A percentile compares a stretch with the other conserved stretches of the same genome.
Conservation (phyloP, 2,329 filamentous ascomycete genomes). For the Ophiobolus disseminans region DNA sequence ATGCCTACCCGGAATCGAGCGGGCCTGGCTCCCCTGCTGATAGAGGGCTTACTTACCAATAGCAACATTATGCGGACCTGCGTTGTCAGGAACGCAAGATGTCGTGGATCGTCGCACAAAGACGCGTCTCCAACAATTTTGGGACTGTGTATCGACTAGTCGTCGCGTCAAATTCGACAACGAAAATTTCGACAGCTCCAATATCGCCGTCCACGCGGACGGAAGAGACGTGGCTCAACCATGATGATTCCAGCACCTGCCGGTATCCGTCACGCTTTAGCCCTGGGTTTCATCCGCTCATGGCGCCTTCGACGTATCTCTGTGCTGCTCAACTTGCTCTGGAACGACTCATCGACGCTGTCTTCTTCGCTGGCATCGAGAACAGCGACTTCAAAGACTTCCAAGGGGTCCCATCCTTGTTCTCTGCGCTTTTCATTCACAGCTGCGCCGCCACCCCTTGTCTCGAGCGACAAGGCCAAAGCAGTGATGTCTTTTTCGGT, state of each 20-base stretch:
- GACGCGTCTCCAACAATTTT: slow-evolving; percentile 23
- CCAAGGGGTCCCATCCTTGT: slow-evolving; percentile 76
- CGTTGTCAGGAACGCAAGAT: slow-evolving; percentile 25
- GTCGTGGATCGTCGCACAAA: slow-evolving; percentile 34
- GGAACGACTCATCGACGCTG: slow-evolving; percentile 66
- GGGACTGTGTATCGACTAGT: slow-evolving; percentile 21
- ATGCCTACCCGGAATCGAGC: no score
- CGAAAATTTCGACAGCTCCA: background rate
- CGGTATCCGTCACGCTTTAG: slow-evolving; percentile 27
- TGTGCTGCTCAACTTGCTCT: slow-evolving; percentile 89
- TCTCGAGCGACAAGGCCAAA: slow-evolving; percentile 88
- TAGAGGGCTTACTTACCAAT: slow-evolving; percentile 19
- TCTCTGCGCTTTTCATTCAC: slow-evolving; percentile 84
- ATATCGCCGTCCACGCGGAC: background rate
- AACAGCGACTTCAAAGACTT: slow-evolving; percentile 89
- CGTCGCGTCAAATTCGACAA: slow-evolving; percentile 10
- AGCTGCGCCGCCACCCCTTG: slow-evolving; percentile 78
- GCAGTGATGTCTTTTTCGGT: slow-evolving; percentile 79
- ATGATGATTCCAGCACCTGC: background rate
- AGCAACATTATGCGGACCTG: slow-evolving; percentile 31
- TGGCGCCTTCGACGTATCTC: slow-evolving; percentile 67
- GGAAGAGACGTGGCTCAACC: slow-evolving; percentile 11
- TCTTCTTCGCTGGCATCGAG: slow-evolving; percentile 70
- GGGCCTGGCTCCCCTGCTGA: background rate
- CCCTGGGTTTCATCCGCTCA: slow-evolving; percentile 33